Evolutionary conservation across 78 protist species (phyloP), one percentile per base, ranked within the genome.

Genomic region (Dictyostelium intermedium): DNA sequence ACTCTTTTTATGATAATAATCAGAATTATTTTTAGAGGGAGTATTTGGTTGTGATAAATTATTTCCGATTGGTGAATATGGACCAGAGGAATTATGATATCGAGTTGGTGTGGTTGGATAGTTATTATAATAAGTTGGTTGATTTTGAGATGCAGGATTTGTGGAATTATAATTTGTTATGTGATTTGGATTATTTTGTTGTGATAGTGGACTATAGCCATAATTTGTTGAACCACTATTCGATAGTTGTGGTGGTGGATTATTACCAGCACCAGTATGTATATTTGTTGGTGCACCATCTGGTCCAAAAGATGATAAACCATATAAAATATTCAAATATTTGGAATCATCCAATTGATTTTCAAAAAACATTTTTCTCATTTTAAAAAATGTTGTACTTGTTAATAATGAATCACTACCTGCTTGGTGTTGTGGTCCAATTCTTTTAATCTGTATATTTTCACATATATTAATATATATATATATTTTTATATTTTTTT

Each of bases 371-470:
- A 92, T 92, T 43, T 82, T 45, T 47, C 96, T 84, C 97, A 99
- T 91, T 79, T 96, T 98, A 91, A 98, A 99, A 91, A 98, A 99
- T n/a, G 99, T 91, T 37, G 92, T 92, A 11, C 97, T 76, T 3
- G 99, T 99, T 74, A 99, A 95, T 83, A 99, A 72, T 34, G 96
- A 85, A 93, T 98, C 99, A 77, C 96, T 84, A 14, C 99, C 99
- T 14, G 99, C 99, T 82, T 99, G 99, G 81, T 98, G 99, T n/a
- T 97, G 98, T 43, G 99, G 99, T 9, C 99, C 99, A 39, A 97
- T 96, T 14, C 99, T 76, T 80, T 94, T 78, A 23, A 98, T 97
- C 96, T 97, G 83, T 39, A 41, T 6, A 16, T 23, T 35, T 18
- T 3, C n/a, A n/a, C n/a, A n/a, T n/a, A n/a, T n/a, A n/a, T n/a